A percentile compares a stretch with the other conserved stretches of the same genome.
These are phyloP conservation scores for Papiliotrema fonsecae DNA, from an alignment of 1,284 basidiomycete genomes.

Conservation along the genomic window DNA sequence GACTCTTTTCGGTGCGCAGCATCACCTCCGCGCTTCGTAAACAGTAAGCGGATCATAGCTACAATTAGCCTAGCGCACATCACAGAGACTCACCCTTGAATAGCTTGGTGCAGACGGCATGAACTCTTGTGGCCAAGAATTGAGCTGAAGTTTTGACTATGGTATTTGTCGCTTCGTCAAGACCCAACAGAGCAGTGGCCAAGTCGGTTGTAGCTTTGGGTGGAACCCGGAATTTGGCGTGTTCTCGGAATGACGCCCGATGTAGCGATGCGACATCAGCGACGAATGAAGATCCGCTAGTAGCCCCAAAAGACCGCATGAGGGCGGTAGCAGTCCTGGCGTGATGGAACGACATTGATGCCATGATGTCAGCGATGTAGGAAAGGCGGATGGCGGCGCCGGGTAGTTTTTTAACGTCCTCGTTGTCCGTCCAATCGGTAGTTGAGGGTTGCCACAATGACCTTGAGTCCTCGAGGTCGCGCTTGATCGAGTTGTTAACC, in stretches of 20 bases:
- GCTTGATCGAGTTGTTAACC: conserved; percentile 66
- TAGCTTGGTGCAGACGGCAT: conserved; percentile 72
- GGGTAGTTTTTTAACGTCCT: conserved; percentile 61
- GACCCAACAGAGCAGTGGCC: background rate
- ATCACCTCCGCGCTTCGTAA: conserved; percentile 71
- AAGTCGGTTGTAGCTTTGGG: background rate
- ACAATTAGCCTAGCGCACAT: conserved; percentile 4
- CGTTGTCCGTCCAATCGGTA: conserved; percentile 26
- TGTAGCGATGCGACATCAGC: conserved; percentile 74
- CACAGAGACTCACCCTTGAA: conserved; percentile 68
- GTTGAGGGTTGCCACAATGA: conserved; percentile 62
- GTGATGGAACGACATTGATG: conserved; percentile 78
- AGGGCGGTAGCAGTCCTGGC: conserved; percentile 69
- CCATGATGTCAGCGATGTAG: conserved; percentile 78
- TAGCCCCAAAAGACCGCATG: conserved; percentile 67
- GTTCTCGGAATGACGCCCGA: conserved; percentile 51
- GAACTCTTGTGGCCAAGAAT: conserved; percentile 74
- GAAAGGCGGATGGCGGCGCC: conserved; percentile 53
- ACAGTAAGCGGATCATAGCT: conserved; percentile 83
- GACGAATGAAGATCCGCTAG: conserved; percentile 62
- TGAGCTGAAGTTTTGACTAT: conserved; percentile 51
- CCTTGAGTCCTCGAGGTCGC: conserved; percentile 64
- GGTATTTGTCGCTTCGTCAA: background rate
- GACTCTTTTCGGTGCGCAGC: conserved; percentile 73
- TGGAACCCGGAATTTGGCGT: conserved; percentile 5